Percentiles rank a stretch among this genome's conserved stretches.
phyloP scores from a whole-genome alignment of 768 basidiomycete genomes.

The Dacryopinax primogenitus region DNA sequence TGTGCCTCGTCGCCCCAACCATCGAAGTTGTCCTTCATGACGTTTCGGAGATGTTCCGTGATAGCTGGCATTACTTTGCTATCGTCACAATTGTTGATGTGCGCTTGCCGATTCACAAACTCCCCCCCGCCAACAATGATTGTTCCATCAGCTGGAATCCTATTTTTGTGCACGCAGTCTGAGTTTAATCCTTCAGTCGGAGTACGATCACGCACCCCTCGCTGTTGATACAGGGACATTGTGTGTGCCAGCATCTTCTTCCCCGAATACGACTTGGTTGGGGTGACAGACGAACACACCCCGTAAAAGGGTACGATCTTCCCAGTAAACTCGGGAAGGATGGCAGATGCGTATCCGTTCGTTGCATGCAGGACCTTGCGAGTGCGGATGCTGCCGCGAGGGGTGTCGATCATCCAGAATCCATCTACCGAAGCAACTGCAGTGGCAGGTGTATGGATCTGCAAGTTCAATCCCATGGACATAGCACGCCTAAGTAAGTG shows the following conservation, averaged over 20 bases:
- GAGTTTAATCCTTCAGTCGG: neutral
- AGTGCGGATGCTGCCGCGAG: conserved; percentile 10
- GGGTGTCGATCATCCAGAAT: conserved; percentile 8
- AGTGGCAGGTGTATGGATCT: conserved; percentile 15
- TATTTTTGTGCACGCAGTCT: conserved; percentile 4
- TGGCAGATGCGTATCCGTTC: neutral
- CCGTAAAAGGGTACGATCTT: conserved; percentile 51
- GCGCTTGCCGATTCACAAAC: conserved; percentile 15
- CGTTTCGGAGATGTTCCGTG: conserved; percentile 20
- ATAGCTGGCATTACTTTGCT: conserved; percentile 18
- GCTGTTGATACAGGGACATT: conserved; percentile 15
- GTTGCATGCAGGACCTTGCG: conserved; percentile 15
- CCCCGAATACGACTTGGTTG: conserved; percentile 20
- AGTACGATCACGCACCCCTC: conserved; percentile 12
- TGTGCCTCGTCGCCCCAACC: conserved; percentile 22
- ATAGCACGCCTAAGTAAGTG: conserved; percentile 19
- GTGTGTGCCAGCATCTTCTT: conserved; percentile 18
- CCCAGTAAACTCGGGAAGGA: conserved; percentile 37
- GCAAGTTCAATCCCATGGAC: conserved; percentile 18
- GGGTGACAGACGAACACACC: conserved; percentile 21
- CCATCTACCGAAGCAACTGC: neutral
- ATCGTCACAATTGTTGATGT: conserved; percentile 21
- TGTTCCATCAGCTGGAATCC: conserved; percentile 20
- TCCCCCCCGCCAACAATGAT: conserved; percentile 22
- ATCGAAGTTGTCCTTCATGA: conserved; percentile 21